Evolutionary conservation across 2,329 filamentous ascomycete genomes (phyloP), one percentile per base, ranked within the genome.

Genomic region (Zymoseptoria brevis): DNA sequence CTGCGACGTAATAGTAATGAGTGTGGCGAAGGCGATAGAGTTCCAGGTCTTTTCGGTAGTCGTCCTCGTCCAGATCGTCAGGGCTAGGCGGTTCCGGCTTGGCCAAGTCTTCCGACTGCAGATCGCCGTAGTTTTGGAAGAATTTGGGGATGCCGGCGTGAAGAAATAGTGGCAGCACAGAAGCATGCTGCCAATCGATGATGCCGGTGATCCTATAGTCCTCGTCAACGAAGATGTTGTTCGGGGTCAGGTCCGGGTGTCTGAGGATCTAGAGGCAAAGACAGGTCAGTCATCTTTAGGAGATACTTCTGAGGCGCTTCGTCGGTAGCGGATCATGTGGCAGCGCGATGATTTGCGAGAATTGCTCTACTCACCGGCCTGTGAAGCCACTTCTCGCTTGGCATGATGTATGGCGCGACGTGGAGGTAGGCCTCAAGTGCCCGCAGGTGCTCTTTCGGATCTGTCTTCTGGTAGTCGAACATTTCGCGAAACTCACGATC

Each of bases 41-140:
- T 35, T 65, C 60, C 8, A 66, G 7, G 24, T 66, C 57, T 16
- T 59, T 52, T 19, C 51, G 3, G 11, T 57, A 61, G 7, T 65
- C 62, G 3, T 60, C 57, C 48, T 66, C 60, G 24, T 62, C 57
- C 50, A 67, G 7, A 8, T 63, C 50, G 8, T 65, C 62, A 26
- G 66, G 54, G 5, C 53, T n/a, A 2, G 64, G 60, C 5, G 55
- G 35, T 24, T 61, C 30, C 3, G 66, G 68, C 52, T 58, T 63
- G 8, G 45, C 50, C 16, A 68, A 41, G 6, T 54, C 41, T 56
- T 68, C 61, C 3, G 67, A 66, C 3, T 60, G 60, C 1, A 57
- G 62, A 60, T 75, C 73, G 24, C 67, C 64, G 61, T 75, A 76
- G 58, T 78, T 77, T 61, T 76, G 72, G 61, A 78, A 74, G 26